Evolutionary conservation across 352 stramenopile species (phyloP).

Genomic region (Pythium brassicae): DNA sequence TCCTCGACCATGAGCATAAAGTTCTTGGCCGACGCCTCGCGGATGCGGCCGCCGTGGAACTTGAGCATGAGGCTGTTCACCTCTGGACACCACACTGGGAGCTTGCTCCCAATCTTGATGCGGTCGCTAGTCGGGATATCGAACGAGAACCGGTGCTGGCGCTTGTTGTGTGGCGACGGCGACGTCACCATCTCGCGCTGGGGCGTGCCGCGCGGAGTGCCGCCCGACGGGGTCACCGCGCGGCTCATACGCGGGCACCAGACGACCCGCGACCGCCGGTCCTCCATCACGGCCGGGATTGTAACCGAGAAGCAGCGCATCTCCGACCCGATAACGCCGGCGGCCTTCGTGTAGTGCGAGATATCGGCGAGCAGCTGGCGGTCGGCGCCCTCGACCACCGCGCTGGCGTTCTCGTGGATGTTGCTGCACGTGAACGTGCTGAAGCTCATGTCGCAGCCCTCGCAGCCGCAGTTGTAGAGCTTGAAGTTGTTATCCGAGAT

Average conservation of each 20-base stretch:
- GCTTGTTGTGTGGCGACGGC: conserved; percentile 60
- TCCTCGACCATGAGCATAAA: conserved; percentile 87
- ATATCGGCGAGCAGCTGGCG: conserved; percentile 83
- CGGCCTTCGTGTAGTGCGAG: conserved; percentile 78
- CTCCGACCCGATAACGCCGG: conserved; percentile 66
- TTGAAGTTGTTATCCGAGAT: conserved; percentile 80
- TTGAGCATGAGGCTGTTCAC: conserved; percentile 88
- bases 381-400: conserved; percentile 46
- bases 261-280: conserved; percentile 71
- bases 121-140: conserved; percentile 63
- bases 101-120: conserved; percentile 79
- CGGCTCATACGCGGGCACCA: conserved; percentile 80
- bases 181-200: conserved; percentile 60
- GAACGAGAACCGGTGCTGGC: conserved; percentile 74
- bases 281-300: conserved; percentile 79
- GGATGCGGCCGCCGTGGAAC: conserved; percentile 84
- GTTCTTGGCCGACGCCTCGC: conserved; percentile 87
- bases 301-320: conserved; percentile 82
- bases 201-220: conserved; percentile 53
- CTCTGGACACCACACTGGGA: conserved; percentile 83
- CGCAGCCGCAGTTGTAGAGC: conserved; percentile 82
- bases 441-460: conserved; percentile 84
- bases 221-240: conserved; percentile 45
- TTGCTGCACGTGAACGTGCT: conserved; percentile 83
- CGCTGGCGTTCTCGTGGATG: conserved; percentile 41